Conservation (phyloP, 805 yeast species). For the Yarrowia bubula region DNA sequence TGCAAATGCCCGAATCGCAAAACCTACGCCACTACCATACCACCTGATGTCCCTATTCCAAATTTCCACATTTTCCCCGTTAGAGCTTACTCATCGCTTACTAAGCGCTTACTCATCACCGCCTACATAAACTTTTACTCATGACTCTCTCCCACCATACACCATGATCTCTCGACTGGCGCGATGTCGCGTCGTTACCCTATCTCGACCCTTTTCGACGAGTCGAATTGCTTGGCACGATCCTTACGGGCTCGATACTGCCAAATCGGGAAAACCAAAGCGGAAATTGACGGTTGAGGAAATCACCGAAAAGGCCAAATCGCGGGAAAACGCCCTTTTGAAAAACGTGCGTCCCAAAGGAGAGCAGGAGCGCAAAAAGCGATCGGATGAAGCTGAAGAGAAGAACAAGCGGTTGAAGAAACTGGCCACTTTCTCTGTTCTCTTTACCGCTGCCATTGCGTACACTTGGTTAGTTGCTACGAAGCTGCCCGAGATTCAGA, state of each 20-base stretch:
- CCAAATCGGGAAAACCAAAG: constrained; percentile 8
- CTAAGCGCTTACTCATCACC: background rate
- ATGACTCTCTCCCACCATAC: background rate
- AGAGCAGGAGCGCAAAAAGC: constrained; percentile 17
- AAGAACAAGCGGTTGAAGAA: constrained; percentile 20
- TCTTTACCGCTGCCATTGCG: constrained; percentile 20
- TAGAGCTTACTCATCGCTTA: no score
- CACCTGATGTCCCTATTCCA: no score
- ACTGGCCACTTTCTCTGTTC: background rate
- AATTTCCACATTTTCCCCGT: no score
- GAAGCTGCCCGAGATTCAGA: constrained; percentile 19
- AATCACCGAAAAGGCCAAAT: background rate
- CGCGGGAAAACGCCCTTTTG: constrained; percentile 1
- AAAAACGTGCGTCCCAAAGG: constrained; percentile 20
- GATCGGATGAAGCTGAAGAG: constrained; percentile 12
- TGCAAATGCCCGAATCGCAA: no score
- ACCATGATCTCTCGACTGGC: background rate
- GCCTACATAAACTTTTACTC: background rate
- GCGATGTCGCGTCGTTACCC: background rate
- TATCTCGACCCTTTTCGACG: background rate
- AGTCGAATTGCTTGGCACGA: background rate
- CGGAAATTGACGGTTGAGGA: constrained; percentile 1
- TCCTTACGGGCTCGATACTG: constrained; percentile 11
- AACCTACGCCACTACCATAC: no score
- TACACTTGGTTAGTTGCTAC: constrained; percentile 17